Conservation (phyloP, 805 yeast genomes). For the Hanseniaspora jakobsenii region DNA sequence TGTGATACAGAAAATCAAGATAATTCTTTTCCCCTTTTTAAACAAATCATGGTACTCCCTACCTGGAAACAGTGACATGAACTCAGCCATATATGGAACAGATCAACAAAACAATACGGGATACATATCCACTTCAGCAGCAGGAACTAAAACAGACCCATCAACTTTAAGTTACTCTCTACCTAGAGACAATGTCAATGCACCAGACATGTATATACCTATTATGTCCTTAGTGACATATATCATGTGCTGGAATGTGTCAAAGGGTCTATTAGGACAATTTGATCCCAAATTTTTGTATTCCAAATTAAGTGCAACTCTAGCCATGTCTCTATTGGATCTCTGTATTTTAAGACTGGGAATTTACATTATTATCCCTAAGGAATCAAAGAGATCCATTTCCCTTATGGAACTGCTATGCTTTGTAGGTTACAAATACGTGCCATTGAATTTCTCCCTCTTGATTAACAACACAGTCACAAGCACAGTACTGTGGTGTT, state of each 20-base stretch:
- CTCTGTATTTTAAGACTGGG: slow-evolving; percentile 66
- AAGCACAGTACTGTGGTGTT: slow-evolving; percentile 34
- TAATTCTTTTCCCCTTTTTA: slow-evolving; percentile 75
- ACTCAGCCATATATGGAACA: slow-evolving; percentile 15
- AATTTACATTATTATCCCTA: slow-evolving; percentile 50
- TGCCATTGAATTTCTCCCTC: slow-evolving; percentile 55
- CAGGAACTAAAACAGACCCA: slow-evolving; percentile 15
- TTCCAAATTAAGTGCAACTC: slow-evolving; percentile 68
- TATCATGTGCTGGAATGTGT: slow-evolving; percentile 67
- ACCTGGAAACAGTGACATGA: slow-evolving; percentile 21
- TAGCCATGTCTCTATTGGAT: slow-evolving; percentile 73
- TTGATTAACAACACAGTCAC: slow-evolving; percentile 18
- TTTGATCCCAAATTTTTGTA: slow-evolving; percentile 92
- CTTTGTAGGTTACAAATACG: slow-evolving; percentile 89
- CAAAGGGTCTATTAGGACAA: slow-evolving; percentile 74
- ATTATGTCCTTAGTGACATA: slow-evolving; percentile 85
- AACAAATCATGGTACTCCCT: slow-evolving; percentile 81
- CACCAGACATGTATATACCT: slow-evolving; percentile 95
- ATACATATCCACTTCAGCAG: too few relatives aligned
- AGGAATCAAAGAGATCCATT: neutral
- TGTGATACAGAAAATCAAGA: slow-evolving; percentile 57
- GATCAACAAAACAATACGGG: too few relatives aligned
- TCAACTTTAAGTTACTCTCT: slow-evolving; percentile 21
- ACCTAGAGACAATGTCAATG: slow-evolving; percentile 74
- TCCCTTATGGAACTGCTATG: slow-evolving; percentile 75